Conservation (phyloP, 768 basidiomycete genomes). For the Filobasidium wieringae region DNA sequence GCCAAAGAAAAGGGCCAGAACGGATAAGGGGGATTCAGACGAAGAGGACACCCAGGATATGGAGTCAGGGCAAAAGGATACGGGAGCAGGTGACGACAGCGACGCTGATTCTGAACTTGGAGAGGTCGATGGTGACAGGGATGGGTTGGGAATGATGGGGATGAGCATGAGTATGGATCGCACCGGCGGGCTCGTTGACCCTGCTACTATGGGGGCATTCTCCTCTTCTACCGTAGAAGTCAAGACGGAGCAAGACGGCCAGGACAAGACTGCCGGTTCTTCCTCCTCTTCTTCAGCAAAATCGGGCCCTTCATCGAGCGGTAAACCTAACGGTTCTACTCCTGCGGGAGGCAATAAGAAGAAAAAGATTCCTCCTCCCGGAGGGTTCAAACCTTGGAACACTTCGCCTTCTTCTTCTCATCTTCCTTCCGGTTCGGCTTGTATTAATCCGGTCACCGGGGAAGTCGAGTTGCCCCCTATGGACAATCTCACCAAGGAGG, state of each 20-base stretch:
- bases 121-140: neutral
- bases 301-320: no score
- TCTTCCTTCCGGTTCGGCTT: constrained; percentile 14
- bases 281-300: no score
- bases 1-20: neutral
- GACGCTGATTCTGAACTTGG: neutral
- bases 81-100: neutral
- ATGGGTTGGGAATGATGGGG: neutral
- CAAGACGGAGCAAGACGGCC: no score
- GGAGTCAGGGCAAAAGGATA: neutral
- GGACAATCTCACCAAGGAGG: constrained; percentile 15
- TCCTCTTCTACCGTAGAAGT: no score
- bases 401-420: constrained; percentile 15
- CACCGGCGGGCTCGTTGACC: no score
- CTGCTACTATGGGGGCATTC: no score
- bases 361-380: constrained; percentile 12
- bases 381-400: constrained; percentile 16
- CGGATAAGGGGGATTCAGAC: neutral
- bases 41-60: neutral
- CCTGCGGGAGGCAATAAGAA: no score
- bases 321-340: no score
- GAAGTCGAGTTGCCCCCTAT: constrained; percentile 14
- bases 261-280: no score
- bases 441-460: constrained; percentile 16
- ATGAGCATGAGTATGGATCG: no score